Base-by-base conservation (phyloP, 2,329 filamentous ascomycete genomes). In the Fusarium ambrosium region DNA sequence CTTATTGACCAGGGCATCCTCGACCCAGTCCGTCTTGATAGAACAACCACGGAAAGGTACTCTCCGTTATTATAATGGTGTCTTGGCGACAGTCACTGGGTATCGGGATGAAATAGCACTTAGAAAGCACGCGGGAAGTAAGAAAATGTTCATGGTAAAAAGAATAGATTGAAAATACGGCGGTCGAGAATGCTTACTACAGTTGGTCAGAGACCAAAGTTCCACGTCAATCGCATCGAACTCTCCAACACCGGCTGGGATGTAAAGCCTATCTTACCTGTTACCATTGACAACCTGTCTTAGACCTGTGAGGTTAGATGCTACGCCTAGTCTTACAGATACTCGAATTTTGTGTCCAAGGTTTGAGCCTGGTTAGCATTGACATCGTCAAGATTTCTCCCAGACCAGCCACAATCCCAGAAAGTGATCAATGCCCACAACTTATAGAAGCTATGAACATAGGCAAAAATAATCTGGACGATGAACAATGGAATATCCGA, bases 371-470 rank as follows among this genome's bases (percentile, higher is more conserved):
- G 53, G n/a, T 62, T 60, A 3, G 45, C 45, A 6, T 77, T 69
- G 20, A 82, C 61, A 0, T 74, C 69, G 0, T 71, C 68, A 13
- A 87, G 77, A 14, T 76, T 69, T 24, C 76, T 45, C 4, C 77
- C 76, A 8, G 74, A 80, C 87, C 87, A 89, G 6, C 61, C 73
- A 27, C 80, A 82, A 61, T 87, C 81, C 78, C 81, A 87, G 60
- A 89, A 87, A 0, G 90, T 92, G 5, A 89, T 62, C 24, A 89
- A 61, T 0, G 89, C 89, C 75, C 85, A 89, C 0, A 91, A 32
- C 81, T 92, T 92, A 73, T 92, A 84, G 2, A 89, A 76, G 29
- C 87, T 87, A 78, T 92, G 90, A 41, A 84, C 79, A 74, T 92
- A 93, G 1, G 84, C 87, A 77, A 92, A 93, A 0, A 84, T 11